Conservation (phyloP, 164 flowering plant species). For the Echeveria elegans region DNA sequence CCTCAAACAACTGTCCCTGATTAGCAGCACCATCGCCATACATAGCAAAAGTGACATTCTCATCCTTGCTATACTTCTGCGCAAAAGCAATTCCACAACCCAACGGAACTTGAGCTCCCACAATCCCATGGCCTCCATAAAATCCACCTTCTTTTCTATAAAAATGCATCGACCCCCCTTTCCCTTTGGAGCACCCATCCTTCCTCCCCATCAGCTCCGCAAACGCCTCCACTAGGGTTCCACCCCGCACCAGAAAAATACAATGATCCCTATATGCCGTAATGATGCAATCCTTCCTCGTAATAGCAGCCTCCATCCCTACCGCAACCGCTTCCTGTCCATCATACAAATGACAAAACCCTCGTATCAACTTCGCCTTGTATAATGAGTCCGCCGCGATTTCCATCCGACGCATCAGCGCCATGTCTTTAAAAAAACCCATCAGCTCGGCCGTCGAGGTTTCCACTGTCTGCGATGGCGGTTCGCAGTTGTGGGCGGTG, state of each 20-base stretch:
- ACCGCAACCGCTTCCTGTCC: constrained; percentile 92
- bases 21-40: constrained; percentile 99
- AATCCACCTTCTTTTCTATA: constrained; percentile 77
- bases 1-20: constrained; percentile 97
- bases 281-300: constrained; percentile 70
- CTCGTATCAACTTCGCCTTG: constrained; percentile 90
- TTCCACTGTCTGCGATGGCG: constrained; percentile 73
- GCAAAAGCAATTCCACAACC: constrained; percentile 85
- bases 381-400: constrained; percentile 96
- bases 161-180: constrained; percentile 98
- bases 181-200: constrained; percentile 78
- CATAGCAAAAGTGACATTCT: constrained; percentile 59
- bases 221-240: constrained; percentile 55
- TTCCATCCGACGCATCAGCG: constrained; percentile 85
- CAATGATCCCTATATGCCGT: constrained; percentile 96
- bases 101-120: constrained; percentile 91
- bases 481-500: constrained; percentile 64
- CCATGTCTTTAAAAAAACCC: constrained; percentile 70
- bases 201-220: constrained; percentile 80
- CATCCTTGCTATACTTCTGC: constrained; percentile 81
- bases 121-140: constrained; percentile 96
- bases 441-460: constrained; percentile 61
- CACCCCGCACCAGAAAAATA: constrained; percentile 71
- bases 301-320: constrained; percentile 96
- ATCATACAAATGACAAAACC: constrained; percentile 93